Evolutionary conservation across 1,284 basidiomycete genomes (phyloP), one percentile per base, ranked within the genome.

Genomic region (Puccinia hordei): DNA sequence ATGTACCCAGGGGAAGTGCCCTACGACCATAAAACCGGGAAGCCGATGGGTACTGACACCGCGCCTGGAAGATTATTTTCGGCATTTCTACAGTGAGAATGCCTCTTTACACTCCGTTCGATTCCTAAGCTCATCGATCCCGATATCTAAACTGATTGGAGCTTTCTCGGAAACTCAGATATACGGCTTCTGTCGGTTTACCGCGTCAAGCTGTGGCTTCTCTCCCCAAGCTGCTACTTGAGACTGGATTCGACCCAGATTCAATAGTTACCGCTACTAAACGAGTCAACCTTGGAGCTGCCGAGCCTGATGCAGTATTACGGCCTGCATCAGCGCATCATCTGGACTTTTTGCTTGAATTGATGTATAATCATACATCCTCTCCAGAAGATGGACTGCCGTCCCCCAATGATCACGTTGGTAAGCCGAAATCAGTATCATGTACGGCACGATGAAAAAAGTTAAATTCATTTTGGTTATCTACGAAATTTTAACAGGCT

Each of bases 31-130:
- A 24, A 76, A 51, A 76, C 74, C 24, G 74, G 68, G 35, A 63
- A 19, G 38, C 74, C 74, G 8, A 17, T 76, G 19, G 63, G 24
- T 24, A 41, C 15, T 6, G 46, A 76, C 38, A 65, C 61, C 4
- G 74, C 74, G 24, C 74, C 74, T 22, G 30, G 33, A 49, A 76
- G 65, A 35, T 66, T 76, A 66, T 76, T 66, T 65, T 76, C 74
- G 57, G 59, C 74, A 63, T 76, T 76, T 51, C 24, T 76, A 9
- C 57, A 63, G 74, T 76, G 35, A 49, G 63, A 66, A 24, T 22
- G 19, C 9, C n/a, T 12, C 63, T 12, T 66, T 44, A 19, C 1
- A 49, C 53, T 27, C 35, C n/a, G 13, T 53, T 17, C 24, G 8
- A 53, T 53, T 35, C 13, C 44, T 33, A 33, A 17, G 22, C 1